Percentiles rank a stretch among this genome's conserved stretches.
Evolutionary conservation across 495 filamentous ascomycete species (phyloP).

Genomic region (Tuber magnatum): DNA sequence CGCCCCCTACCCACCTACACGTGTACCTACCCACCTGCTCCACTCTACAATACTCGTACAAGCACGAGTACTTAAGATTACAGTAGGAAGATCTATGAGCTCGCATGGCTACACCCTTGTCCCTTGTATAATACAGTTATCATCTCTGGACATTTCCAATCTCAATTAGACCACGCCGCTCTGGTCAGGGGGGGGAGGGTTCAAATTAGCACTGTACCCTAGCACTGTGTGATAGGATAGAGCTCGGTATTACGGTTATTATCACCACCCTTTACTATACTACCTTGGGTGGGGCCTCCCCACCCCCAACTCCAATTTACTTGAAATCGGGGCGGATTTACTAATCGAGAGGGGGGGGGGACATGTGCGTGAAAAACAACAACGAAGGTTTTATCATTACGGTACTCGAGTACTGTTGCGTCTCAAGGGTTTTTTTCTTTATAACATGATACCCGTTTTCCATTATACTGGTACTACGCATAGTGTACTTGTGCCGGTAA

Average conservation of each 20-base stretch:
- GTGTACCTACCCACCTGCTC: neutral
- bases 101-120: neutral
- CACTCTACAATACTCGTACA: no score
- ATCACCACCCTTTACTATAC: neutral
- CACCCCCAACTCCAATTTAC: neutral
- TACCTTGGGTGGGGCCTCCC: neutral
- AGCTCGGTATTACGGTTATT: neutral
- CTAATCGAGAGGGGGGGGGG: neutral
- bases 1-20: neutral
- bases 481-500: no score
- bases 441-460: no score
- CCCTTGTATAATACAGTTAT: neutral
- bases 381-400: no score
- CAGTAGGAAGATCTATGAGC: neutral
- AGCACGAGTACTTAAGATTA: neutral
- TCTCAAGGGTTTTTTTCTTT: no score
- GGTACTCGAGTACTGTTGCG: no score
- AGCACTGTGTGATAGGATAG: no score
- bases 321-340: neutral
- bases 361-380: no score
- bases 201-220: no score
- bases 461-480: no score
- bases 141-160: constrained; percentile 1
- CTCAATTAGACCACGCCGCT: neutral
- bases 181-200: neutral